These are phyloP conservation scores for Thelephora ganbajun DNA, from an alignment of 768 basidiomycete species.

Conservation along the genomic window DNA sequence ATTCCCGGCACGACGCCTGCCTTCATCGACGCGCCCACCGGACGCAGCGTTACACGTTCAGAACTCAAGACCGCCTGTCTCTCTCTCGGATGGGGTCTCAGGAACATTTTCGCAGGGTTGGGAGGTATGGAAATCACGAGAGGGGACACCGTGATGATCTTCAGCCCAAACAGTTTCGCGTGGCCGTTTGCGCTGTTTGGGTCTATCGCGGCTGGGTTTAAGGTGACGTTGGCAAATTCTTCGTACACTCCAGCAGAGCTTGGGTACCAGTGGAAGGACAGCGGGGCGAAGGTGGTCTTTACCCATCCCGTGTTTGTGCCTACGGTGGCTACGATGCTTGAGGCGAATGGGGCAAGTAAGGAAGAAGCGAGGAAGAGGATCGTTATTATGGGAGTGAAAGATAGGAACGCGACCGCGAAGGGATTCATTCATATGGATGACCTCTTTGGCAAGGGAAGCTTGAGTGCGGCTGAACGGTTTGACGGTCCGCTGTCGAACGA, in stretches of 20 bases:
- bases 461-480: conserved; percentile 40
- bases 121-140: conserved; percentile 21
- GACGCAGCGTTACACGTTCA: conserved; percentile 38
- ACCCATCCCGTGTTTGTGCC: conserved; percentile 46
- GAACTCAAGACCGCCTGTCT: conserved; percentile 40
- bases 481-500: conserved; percentile 38
- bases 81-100: conserved; percentile 44
- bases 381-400: conserved; percentile 29
- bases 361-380: conserved; percentile 38
- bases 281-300: conserved; percentile 48
- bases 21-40: conserved; percentile 54
- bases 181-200: conserved; percentile 35
- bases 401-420: conserved; percentile 10
- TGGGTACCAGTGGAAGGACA: conserved; percentile 56
- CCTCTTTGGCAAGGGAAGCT: conserved; percentile 34
- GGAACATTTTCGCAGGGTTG: conserved; percentile 12
- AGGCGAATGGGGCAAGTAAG: conserved; percentile 29
- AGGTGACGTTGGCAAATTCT: conserved; percentile 62
- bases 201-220: conserved; percentile 49
- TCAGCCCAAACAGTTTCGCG: conserved; percentile 51
- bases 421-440: conserved; percentile 29
- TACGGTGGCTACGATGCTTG: conserved; percentile 44
- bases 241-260: conserved; percentile 59
- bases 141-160: conserved; percentile 51
- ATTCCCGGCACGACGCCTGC: conserved; percentile 22